Evolutionary conservation across 768 basidiomycete genomes (phyloP).

Genomic region (Boletus pseudo-olivaceus): DNA sequence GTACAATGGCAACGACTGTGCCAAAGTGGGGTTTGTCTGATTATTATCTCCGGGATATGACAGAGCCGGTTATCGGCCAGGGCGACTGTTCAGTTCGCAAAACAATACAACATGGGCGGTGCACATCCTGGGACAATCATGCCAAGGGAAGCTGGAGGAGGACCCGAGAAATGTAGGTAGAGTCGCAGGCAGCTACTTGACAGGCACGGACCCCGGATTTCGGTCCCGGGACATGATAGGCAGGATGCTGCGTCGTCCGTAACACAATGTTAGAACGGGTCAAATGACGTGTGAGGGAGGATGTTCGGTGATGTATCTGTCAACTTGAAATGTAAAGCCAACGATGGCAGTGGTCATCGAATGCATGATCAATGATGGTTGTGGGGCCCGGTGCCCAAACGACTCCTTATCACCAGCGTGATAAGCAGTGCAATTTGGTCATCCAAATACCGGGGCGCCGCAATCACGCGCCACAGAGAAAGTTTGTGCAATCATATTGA

Average conservation of each 20-base stretch:
- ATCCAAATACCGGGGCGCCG: background rate
- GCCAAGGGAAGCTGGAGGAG: background rate
- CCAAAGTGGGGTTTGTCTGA: background rate
- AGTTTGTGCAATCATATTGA: background rate
- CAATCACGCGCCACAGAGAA: background rate
- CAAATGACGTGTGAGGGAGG: background rate
- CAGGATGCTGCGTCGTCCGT: constrained; percentile 1
- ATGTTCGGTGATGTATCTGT: no score
- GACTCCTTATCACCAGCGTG: background rate
- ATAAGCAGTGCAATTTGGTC: background rate
- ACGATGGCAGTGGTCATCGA: background rate
- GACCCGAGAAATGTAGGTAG: background rate
- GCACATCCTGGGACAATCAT: background rate
- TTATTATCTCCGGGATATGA: background rate
- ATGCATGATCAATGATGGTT: background rate
- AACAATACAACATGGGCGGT: background rate
- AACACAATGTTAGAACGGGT: background rate
- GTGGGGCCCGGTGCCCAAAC: background rate
- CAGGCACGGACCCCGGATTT: background rate
- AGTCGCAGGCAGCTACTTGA: background rate
- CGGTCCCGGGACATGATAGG: constrained; percentile 3
- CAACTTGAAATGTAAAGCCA: background rate
- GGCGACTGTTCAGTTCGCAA: background rate
- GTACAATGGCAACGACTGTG: background rate
- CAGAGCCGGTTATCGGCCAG: background rate